Base-by-base conservation (phyloP, 768 basidiomycete genomes). In the Boletus pseudopeckii region DNA sequence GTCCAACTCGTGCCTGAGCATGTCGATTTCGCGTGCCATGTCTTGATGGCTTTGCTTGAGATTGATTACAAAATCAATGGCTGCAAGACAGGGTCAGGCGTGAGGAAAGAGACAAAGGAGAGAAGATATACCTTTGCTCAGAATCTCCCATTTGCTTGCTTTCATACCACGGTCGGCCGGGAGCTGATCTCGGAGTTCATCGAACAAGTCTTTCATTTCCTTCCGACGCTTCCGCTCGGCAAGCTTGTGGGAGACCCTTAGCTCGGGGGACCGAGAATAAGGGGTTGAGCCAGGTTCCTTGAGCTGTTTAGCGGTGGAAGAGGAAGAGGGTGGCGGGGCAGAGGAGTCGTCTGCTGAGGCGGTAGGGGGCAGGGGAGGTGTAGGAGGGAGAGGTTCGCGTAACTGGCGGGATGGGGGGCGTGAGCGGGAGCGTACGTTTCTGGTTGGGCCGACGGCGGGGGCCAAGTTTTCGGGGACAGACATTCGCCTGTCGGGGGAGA, bases 161-260 rank as follows among this genome's bases (percentile, higher is more conserved):
- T 98, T 98, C 85, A 94, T 90, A 40, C 88, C 93, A 48, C 89
- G 82, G 74, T 93, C 93, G 48, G 88, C 87, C 1, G 97, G 97
- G 24, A 99, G 75, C 64, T 91, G 85, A 70, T 97, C 95, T 53
- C 93, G 81, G 58, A 99, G 74, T 69, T 99, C 97, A 62, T 99
- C 97, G 66, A 98, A 98, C 41, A 99, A 71, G 55, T 98, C 95
- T 69, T 97, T 97, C 97, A 99, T 99, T 74, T 99, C 97, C 73
- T 96, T 98, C 71, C 97, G 80, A 62, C 97, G 75, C 72, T 98
- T 98, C 56, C 97, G 78, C 74, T 99, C 97, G 3, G 97, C 97
- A 30, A 99, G 82, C 67, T 99, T 99, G 74, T 99, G 97, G 2
- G 91, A 93, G 32, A 98, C 85, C 49, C 95, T 82, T 40, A 99